Conservation (phyloP, 495 filamentous ascomycete species). For the Venustampulla echinocandica region DNA sequence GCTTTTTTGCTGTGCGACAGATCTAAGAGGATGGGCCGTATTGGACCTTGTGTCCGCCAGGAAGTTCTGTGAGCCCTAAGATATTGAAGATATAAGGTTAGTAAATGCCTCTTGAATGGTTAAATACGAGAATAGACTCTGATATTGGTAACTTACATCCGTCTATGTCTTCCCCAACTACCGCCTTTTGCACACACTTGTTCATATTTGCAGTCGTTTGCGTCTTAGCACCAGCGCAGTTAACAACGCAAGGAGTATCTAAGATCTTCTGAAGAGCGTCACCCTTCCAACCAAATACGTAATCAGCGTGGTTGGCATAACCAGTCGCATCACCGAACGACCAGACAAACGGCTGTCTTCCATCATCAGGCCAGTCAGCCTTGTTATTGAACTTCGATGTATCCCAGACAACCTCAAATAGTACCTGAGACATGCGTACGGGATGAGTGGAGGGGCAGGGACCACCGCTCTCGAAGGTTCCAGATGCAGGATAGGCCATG, state of each 20-base stretch:
- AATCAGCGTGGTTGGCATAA: slow-evolving; percentile 22
- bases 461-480: slow-evolving; percentile 36
- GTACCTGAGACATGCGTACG: slow-evolving; percentile 43
- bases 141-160: slow-evolving; percentile 3
- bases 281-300: slow-evolving; percentile 24
- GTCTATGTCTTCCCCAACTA: background rate
- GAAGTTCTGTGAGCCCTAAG: slow-evolving; percentile 1
- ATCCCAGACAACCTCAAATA: slow-evolving; percentile 51
- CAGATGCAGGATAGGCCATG: slow-evolving; percentile 40
- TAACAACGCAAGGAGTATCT: slow-evolving; percentile 31
- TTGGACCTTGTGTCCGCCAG: background rate
- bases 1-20: background rate
- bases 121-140: too few species aligned
- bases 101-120: background rate
- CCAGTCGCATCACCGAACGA: slow-evolving; percentile 13
- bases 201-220: slow-evolving; percentile 28
- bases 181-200: slow-evolving; percentile 20
- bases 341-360: slow-evolving; percentile 37
- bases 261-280: slow-evolving; percentile 22
- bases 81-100: background rate
- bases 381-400: slow-evolving; percentile 38
- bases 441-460: slow-evolving; percentile 43
- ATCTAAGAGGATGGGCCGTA: background rate
- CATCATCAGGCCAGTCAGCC: slow-evolving; percentile 36
- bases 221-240: slow-evolving; percentile 31